Evolutionary conservation across 148 eudicot genomes (phyloP).

Genomic region (Cornus suecica): DNA sequence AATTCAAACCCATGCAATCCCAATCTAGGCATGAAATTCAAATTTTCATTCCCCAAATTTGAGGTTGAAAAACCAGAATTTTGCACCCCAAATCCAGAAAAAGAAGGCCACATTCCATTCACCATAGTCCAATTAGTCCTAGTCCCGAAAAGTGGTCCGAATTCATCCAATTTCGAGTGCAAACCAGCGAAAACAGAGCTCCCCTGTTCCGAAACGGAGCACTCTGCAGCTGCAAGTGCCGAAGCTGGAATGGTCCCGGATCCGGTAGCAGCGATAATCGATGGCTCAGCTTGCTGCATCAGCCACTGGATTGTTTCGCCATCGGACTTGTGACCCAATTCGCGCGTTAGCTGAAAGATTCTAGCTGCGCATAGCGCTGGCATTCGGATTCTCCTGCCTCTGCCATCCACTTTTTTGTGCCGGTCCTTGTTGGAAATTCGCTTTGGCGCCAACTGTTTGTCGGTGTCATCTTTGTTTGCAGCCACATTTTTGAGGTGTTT

Average conservation of each 20-base stretch:
- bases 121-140: constrained; percentile 21
- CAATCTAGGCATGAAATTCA: constrained; percentile 17
- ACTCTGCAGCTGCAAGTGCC: constrained; percentile 24
- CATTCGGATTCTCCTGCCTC: constrained; percentile 62
- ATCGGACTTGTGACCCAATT: constrained; percentile 44
- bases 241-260: constrained; percentile 59
- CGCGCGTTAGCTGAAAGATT: constrained; percentile 55
- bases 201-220: constrained; percentile 33
- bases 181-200: constrained; percentile 22
- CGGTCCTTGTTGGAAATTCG: constrained; percentile 59
- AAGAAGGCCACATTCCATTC: constrained; percentile 24
- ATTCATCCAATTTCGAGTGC: constrained; percentile 20
- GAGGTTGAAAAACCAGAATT: constrained; percentile 10
- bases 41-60: constrained; percentile 10
- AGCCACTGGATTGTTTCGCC: constrained; percentile 65
- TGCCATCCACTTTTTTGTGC: constrained; percentile 63
- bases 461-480: constrained; percentile 17
- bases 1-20: constrained; percentile 33
- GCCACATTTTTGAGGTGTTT: constrained; percentile 15
- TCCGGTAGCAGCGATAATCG: constrained; percentile 52
- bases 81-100: constrained; percentile 22
- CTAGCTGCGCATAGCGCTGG: constrained; percentile 61
- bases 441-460: constrained; percentile 33
- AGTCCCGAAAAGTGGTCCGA: not conserved
- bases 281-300: constrained; percentile 48